These are phyloP conservation scores for Aspergillus amoenus DNA, from an alignment of 2,329 filamentous ascomycete species.

Conservation along the genomic window DNA sequence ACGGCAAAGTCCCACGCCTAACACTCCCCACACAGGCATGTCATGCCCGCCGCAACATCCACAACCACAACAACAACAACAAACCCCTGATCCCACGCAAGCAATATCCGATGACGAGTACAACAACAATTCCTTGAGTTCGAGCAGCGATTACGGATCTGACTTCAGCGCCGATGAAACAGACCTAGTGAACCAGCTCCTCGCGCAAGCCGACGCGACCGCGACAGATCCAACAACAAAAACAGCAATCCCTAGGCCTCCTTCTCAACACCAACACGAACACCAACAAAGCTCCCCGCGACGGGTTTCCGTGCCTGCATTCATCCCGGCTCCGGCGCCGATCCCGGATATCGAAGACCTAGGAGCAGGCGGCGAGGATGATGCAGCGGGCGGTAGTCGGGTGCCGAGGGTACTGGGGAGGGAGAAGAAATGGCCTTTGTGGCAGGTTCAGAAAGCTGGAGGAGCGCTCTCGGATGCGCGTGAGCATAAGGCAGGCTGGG, in stretches of 20 bases:
- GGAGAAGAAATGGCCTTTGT: constrained; percentile 37
- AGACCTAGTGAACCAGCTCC: constrained; percentile 51
- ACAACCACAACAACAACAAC: neutral
- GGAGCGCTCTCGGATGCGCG: constrained; percentile 9
- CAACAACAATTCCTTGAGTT: neutral
- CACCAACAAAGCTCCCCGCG: constrained; percentile 23
- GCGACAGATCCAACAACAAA: neutral
- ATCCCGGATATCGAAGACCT: constrained; percentile 46
- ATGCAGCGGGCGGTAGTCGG: constrained; percentile 34
- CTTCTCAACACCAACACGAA: neutral
- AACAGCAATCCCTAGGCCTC: no score
- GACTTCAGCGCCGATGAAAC: constrained; percentile 61
- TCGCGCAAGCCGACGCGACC: constrained; percentile 44
- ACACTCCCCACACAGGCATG: constrained; percentile 27
- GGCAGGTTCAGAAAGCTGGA: constrained; percentile 16
- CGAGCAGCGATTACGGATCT: constrained; percentile 61
- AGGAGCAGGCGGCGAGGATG: constrained; percentile 28
- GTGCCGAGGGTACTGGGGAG: constrained; percentile 44
- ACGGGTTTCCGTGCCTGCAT: neutral
- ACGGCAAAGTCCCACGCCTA: neutral
- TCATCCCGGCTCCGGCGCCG: neutral
- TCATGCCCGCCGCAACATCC: constrained; percentile 25
- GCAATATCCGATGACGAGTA: constrained; percentile 9
- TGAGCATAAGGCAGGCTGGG: constrained; percentile 29
- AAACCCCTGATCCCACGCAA: constrained; percentile 12